A percentile compares a stretch with the other conserved stretches of the same genome.
These are phyloP conservation scores for Yamadazyma membranifaciens DNA, from an alignment of 1,139 yeast genomes.

Conservation along the genomic window DNA sequence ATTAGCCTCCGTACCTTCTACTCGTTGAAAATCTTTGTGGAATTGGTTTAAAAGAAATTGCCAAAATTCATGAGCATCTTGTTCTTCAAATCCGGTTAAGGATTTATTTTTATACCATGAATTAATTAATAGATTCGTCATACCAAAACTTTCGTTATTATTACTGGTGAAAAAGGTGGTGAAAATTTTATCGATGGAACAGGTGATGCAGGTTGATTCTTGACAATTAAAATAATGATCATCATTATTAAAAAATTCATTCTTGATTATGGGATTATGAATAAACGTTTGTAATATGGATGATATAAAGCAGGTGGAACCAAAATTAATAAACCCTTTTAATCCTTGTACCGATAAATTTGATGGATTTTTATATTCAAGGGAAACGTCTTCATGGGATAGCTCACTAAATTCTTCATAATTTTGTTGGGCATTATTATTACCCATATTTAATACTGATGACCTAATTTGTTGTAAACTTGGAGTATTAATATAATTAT, in stretches of 20 bases:
- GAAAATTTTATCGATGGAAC: constrained; percentile 79
- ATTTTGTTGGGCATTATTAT: constrained; percentile 13
- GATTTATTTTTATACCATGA: constrained; percentile 83
- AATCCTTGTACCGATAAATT: constrained; percentile 69
- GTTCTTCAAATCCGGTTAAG: constrained; percentile 93
- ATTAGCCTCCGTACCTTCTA: constrained; percentile 8
- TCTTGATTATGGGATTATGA: constrained; percentile 83
- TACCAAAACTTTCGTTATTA: constrained; percentile 66
- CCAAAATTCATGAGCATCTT: constrained; percentile 97
- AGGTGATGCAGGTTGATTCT: constrained; percentile 65
- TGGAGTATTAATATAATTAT: constrained; percentile 64
- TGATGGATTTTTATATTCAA: constrained; percentile 45
- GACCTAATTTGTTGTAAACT: constrained; percentile 51
- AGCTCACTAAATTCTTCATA: constrained; percentile 20
- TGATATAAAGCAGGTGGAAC: constrained; percentile 96
- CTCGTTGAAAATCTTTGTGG: constrained; percentile 51
- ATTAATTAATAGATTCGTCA: constrained; percentile 68
- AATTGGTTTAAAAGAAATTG: constrained; percentile 84
- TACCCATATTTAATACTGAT: constrained; percentile 17
- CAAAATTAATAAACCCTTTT: constrained; percentile 87
- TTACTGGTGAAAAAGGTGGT: constrained; percentile 58
- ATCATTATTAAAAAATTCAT: constrained; percentile 73
- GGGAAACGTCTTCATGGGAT: constrained; percentile 19
- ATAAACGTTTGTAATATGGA: constrained; percentile 81
- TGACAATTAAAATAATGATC: constrained; percentile 44